These are phyloP conservation scores for Ganoderma sinense DNA, from an alignment of 1,284 basidiomycete genomes.

Conservation along the genomic window DNA sequence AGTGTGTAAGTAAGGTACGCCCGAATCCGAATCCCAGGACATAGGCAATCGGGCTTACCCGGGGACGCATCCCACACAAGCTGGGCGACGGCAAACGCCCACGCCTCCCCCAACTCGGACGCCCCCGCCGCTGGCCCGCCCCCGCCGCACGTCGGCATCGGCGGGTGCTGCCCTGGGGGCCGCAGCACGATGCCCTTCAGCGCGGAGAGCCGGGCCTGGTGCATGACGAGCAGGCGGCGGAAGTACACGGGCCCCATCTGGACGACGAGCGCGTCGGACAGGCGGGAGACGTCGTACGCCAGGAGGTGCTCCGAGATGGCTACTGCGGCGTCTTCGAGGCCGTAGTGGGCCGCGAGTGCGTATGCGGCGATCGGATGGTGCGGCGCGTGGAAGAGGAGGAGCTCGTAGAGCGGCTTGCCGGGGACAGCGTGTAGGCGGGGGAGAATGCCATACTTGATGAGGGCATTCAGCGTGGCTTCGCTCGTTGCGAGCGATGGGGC, in stretches of 20 bases:
- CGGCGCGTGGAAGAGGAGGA: conserved; percentile 41
- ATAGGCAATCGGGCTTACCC: too few species aligned
- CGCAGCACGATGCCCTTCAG: not conserved
- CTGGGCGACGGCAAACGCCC: not conserved
- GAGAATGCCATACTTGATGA: conserved; percentile 40
- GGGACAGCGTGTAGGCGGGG: conserved; percentile 25
- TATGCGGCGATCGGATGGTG: conserved; percentile 44
- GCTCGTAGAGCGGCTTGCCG: conserved; percentile 35
- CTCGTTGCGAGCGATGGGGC: conserved; percentile 35
- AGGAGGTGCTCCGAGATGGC: conserved; percentile 45
- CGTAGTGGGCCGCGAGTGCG: conserved; percentile 43
- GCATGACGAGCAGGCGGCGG: conserved; percentile 39
- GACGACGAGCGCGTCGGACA: conserved; percentile 43
- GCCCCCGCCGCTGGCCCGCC: not conserved
- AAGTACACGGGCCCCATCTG: conserved; percentile 46
- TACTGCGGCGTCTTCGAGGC: conserved; percentile 43
- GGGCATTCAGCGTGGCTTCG: conserved; percentile 33
- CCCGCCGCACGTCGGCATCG: not conserved
- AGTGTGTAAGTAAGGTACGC: too few species aligned
- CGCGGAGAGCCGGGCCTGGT: not conserved
- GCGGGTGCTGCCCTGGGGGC: not conserved
- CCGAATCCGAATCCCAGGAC: too few species aligned
- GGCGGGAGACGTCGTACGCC: conserved; percentile 34
- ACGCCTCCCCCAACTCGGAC: not conserved
- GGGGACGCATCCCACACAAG: not conserved